Conservation (phyloP, 768 basidiomycete genomes). For the Podaxis rugospora region DNA sequence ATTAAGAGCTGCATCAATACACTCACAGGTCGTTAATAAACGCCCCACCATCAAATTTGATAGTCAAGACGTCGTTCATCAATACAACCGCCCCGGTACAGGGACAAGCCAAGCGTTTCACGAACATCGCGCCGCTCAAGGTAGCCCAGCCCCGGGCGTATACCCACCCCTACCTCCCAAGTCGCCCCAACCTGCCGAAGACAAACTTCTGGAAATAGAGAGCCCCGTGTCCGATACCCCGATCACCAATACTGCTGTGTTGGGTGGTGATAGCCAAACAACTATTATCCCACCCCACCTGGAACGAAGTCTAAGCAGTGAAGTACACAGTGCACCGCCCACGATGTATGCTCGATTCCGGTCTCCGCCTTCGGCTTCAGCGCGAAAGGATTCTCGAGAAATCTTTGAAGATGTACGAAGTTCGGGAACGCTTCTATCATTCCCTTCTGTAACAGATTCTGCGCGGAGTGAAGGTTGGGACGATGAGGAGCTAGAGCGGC, state of each 20-base stretch:
- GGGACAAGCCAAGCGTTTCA: conserved; percentile 42
- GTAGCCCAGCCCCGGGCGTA: conserved; percentile 22
- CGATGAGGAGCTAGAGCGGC: conserved; percentile 22
- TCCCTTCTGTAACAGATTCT: conserved; percentile 52
- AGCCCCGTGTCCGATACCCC: not conserved
- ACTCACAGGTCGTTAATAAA: conserved; percentile 32
- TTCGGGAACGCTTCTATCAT: conserved; percentile 36
- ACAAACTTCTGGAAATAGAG: conserved; percentile 26
- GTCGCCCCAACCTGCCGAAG: conserved; percentile 18
- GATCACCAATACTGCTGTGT: conserved; percentile 1
- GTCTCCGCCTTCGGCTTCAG: conserved; percentile 10
- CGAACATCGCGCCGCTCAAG: conserved; percentile 39
- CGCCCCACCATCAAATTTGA: conserved; percentile 75
- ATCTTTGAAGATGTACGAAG: conserved; percentile 27
- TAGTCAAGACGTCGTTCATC: conserved; percentile 67
- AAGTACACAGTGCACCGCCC: conserved; percentile 44
- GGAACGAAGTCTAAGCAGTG: conserved; percentile 21
- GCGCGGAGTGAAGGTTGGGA: conserved; percentile 38
- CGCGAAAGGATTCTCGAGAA: conserved; percentile 32
- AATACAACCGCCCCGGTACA: conserved; percentile 58
- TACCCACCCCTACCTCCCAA: conserved; percentile 29
- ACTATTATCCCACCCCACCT: conserved; percentile 26
- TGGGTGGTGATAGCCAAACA: conserved; percentile 21
- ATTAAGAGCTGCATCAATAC: conserved; percentile 31
- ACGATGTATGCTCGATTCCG: conserved; percentile 31